Percentiles rank a stretch among this genome's conserved stretches.
Evolutionary conservation across 768 basidiomycete genomes (phyloP).

Genomic region (Phanerochaete sordida): DNA sequence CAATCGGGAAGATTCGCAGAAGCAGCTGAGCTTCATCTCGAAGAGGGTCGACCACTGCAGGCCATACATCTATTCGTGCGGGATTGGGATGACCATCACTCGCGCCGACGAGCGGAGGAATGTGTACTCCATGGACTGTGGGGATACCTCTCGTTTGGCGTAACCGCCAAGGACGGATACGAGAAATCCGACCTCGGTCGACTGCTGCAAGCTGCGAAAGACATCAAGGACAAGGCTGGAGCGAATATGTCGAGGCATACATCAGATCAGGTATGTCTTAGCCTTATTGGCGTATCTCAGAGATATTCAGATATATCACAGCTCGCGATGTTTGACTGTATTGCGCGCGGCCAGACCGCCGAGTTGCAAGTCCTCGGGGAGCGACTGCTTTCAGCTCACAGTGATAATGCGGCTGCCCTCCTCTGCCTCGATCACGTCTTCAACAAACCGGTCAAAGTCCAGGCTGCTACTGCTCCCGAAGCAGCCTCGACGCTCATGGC

Average conservation of each 20-base stretch:
- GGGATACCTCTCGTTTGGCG: neutral
- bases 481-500: constrained; percentile 27
- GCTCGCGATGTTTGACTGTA: constrained; percentile 28
- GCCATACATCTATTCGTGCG: constrained; percentile 45
- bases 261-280: neutral
- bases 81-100: constrained; percentile 25
- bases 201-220: neutral
- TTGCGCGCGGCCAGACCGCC: constrained; percentile 18
- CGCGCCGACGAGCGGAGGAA: constrained; percentile 33
- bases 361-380: constrained; percentile 32
- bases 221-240: neutral
- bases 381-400: constrained; percentile 22
- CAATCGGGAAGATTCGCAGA: constrained; percentile 38
- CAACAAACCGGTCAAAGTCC: constrained; percentile 22
- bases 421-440: constrained; percentile 45
- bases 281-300: neutral
- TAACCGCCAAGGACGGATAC: neutral
- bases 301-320: neutral
- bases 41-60: constrained; percentile 41
- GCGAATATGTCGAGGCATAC: neutral
- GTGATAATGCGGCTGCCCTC: constrained; percentile 28
- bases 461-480: constrained; percentile 5
- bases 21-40: constrained; percentile 46
- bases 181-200: neutral
- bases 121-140: constrained; percentile 35